Evolutionary conservation across 768 basidiomycete genomes (phyloP).

Genomic region (Filobasidium wieringae): DNA sequence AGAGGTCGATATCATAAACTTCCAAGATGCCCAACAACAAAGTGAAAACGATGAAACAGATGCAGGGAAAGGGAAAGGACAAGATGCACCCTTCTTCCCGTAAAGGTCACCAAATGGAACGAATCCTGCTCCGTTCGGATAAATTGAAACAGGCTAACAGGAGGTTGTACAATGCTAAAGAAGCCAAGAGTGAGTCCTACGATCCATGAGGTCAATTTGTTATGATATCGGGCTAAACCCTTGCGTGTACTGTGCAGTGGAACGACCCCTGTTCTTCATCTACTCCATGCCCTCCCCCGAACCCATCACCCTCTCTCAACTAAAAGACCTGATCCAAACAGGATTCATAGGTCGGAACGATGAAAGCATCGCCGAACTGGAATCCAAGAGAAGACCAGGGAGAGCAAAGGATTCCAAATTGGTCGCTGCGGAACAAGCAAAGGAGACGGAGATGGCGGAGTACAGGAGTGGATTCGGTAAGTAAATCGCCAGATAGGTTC

Average conservation of each 20-base stretch:
- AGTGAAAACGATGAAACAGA: constrained; percentile 34
- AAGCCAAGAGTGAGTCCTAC: constrained; percentile 13
- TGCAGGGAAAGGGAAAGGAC: constrained; percentile 36
- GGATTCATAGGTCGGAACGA: constrained; percentile 36
- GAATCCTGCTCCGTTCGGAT: constrained; percentile 32
- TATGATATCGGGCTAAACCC: background rate
- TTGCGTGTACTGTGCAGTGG: constrained; percentile 23
- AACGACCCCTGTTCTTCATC: constrained; percentile 36
- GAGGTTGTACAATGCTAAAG: constrained; percentile 16
- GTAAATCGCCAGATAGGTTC: background rate
- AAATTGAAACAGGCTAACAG: constrained; percentile 31
- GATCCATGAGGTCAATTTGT: background rate
- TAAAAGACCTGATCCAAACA: constrained; percentile 29
- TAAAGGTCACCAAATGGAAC: constrained; percentile 37
- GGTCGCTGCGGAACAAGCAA: constrained; percentile 32
- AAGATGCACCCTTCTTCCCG: constrained; percentile 38
- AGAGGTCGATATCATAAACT: too few species aligned
- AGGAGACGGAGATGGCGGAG: constrained; percentile 27
- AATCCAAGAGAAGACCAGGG: constrained; percentile 29
- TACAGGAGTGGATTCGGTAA: constrained; percentile 36
- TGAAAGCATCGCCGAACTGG: constrained; percentile 24
- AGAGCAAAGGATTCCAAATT: constrained; percentile 34
- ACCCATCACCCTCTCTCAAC: constrained; percentile 24
- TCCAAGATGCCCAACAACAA: constrained; percentile 34
- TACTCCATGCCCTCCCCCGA: constrained; percentile 29